A percentile compares a stretch with the other conserved stretches of the same genome.
Conservation (phyloP, 768 basidiomycete genomes). For the Holtermannia corniformis region DNA sequence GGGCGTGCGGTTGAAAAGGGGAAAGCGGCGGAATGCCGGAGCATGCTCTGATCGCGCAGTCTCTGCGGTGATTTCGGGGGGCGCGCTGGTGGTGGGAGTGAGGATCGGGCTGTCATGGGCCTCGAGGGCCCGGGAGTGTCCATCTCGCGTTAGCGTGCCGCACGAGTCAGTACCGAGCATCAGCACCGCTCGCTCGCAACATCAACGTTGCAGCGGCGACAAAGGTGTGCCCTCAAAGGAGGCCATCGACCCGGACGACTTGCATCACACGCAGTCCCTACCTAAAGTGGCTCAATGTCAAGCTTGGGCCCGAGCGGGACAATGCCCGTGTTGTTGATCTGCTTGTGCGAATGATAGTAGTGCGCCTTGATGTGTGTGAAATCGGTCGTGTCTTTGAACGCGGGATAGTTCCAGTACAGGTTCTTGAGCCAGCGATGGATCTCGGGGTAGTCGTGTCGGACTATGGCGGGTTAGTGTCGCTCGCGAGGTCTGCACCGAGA, state of each 20-base stretch:
- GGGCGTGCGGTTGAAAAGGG: slow-evolving; percentile 26
- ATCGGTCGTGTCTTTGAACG: slow-evolving; percentile 77
- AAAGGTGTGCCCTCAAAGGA: no score
- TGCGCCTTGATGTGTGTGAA: slow-evolving; percentile 49
- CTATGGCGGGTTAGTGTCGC: slow-evolving; percentile 10
- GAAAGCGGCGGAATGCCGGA: slow-evolving; percentile 10
- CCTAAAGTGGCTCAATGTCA: slow-evolving; percentile 51
- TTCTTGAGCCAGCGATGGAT: slow-evolving; percentile 72
- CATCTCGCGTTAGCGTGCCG: no score
- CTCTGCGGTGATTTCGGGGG: not conserved
- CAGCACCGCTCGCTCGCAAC: no score
- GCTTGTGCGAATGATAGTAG: slow-evolving; percentile 39
- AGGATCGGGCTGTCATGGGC: not conserved
- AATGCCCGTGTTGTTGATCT: slow-evolving; percentile 72
- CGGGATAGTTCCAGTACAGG: slow-evolving; percentile 81
- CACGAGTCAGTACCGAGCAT: no score
- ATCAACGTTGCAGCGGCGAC: no score
- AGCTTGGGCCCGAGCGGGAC: slow-evolving; percentile 68
- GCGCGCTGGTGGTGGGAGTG: not conserved
- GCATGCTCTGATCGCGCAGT: slow-evolving; percentile 14
- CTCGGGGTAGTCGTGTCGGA: slow-evolving; percentile 77
- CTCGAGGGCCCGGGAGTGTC: no score
- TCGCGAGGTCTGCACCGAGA: not conserved
- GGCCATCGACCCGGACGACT: no score
- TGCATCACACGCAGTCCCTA: no score